Evolutionary conservation across 306 rosid species (phyloP).

Genomic region (Cucumis cinereus): DNA sequence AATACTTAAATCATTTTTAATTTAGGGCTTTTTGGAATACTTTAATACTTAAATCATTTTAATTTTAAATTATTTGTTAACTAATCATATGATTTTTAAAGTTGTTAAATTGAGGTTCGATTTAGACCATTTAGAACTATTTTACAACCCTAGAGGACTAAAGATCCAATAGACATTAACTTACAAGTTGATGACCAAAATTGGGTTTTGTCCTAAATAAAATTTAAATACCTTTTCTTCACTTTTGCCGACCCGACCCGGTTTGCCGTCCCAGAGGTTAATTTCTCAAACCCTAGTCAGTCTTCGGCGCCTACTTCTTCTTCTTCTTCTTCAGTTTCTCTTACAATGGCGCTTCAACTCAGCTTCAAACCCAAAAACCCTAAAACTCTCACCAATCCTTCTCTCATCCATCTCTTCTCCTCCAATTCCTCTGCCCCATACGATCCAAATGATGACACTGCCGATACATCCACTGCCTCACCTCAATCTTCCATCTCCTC

Average conservation of each 20-base stretch:
- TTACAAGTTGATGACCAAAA: too few relatives aligned
- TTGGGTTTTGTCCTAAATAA: too few relatives aligned
- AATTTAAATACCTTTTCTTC: too few relatives aligned
- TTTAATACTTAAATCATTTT: too few relatives aligned
- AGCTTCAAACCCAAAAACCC: conserved; percentile 20
- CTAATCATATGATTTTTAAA: too few relatives aligned
- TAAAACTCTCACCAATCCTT: conserved; percentile 13
- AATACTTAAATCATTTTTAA: too few relatives aligned
- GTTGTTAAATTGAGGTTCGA: too few relatives aligned
- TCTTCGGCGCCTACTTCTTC: not conserved
- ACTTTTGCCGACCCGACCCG: not conserved
- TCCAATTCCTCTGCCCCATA: conserved; percentile 23
- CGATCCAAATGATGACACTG: conserved; percentile 13
- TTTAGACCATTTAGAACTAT: too few relatives aligned
- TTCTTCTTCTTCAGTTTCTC: conserved; percentile 19
- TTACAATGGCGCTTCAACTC: conserved; percentile 39
- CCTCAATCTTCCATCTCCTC: conserved; percentile 17
- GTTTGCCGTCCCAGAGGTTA: not conserved
- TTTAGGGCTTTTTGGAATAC: too few relatives aligned
- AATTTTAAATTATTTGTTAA: too few relatives aligned
- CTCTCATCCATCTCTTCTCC: conserved; percentile 30
- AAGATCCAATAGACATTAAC: too few relatives aligned
- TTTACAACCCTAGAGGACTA: too few relatives aligned
- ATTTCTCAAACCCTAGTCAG: not conserved
- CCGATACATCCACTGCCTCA: not conserved